Percentiles rank a stretch among this genome's conserved stretches.
phyloP scores from a whole-genome alignment of 2,329 filamentous ascomycete species.

The Pseudogymnoascus sp. region DNA sequence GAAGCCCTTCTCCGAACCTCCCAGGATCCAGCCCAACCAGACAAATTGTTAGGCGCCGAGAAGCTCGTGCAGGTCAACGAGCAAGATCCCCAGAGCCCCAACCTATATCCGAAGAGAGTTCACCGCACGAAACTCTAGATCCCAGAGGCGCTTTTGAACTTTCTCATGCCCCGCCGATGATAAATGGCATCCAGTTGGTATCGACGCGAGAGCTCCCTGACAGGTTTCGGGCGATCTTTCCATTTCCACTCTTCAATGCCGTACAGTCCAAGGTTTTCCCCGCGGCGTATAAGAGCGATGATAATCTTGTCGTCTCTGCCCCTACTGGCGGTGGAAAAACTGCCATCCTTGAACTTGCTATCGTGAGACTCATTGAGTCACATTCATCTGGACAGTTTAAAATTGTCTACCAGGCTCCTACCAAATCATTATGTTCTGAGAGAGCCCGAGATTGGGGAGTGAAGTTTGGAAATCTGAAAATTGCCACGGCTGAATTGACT shows the following conservation, averaged over 20 bases:
- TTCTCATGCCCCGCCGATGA: conserved; percentile 23
- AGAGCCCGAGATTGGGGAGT: conserved; percentile 66
- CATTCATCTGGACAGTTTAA: conserved; percentile 58
- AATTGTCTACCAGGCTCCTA: conserved; percentile 76
- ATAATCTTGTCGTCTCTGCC: conserved; percentile 72
- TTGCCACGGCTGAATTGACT: conserved; percentile 69
- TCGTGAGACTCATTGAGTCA: conserved; percentile 58
- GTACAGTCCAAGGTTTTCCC: conserved; percentile 74
- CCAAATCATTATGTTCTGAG: conserved; percentile 74
- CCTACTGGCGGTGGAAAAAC: conserved; percentile 85
- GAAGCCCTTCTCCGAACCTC: conserved; percentile 18
- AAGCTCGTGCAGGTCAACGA: not conserved
- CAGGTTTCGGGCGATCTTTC: conserved; percentile 59
- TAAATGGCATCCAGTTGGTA: conserved; percentile 48
- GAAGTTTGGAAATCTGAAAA: conserved; percentile 60
- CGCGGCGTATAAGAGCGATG: conserved; percentile 53
- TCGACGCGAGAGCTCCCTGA: conserved; percentile 56
- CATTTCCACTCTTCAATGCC: conserved; percentile 69
- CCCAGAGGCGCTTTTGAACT: not conserved
- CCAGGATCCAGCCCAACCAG: conserved; percentile 23
- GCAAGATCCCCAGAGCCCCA: not conserved
- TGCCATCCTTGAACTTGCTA: conserved; percentile 69
- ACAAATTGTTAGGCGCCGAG: conserved; percentile 21
- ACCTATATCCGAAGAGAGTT: not conserved
- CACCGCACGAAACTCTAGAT: not conserved